Conservation (phyloP, 192 early-diverging fungal species). For the Spizellomyces sp. region DNA sequence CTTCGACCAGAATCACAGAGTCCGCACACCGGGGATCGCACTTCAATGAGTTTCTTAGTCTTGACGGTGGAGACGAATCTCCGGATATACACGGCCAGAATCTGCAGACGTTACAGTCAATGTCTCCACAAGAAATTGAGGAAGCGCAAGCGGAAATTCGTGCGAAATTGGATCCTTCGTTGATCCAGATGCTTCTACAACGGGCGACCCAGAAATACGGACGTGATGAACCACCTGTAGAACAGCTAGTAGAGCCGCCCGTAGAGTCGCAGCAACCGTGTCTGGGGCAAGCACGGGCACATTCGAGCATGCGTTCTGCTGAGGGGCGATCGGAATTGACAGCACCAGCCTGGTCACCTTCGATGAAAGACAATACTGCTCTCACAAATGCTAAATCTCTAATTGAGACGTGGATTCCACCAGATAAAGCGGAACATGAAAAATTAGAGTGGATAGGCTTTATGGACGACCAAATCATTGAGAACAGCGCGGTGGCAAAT, state of each 20-base stretch:
- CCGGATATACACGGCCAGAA: slow-evolving; percentile 62
- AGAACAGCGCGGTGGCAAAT: slow-evolving; percentile 28
- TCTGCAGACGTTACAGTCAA: slow-evolving; percentile 48
- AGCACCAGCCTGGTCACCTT: background rate
- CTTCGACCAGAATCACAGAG: background rate
- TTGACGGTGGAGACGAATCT: slow-evolving; percentile 14
- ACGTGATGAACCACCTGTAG: background rate
- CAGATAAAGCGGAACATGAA: slow-evolving; percentile 58
- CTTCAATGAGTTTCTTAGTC: background rate
- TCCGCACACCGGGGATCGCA: background rate
- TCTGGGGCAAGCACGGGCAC: too few relatives aligned
- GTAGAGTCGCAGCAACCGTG: background rate
- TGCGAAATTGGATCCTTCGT: slow-evolving; percentile 59
- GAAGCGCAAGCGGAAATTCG: slow-evolving; percentile 70
- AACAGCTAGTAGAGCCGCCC: background rate
- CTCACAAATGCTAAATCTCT: background rate
- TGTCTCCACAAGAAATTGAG: slow-evolving; percentile 73
- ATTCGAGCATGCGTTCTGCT: background rate
- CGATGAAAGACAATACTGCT: background rate
- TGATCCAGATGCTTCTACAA: slow-evolving; percentile 64
- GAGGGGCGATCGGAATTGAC: background rate
- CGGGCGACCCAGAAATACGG: slow-evolving; percentile 31
- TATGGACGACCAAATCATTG: slow-evolving; percentile 31
- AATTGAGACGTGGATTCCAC: slow-evolving; percentile 48
- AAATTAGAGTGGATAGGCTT: slow-evolving; percentile 70